phyloP scores from a whole-genome alignment of 768 basidiomycete genomes.

The Russula sp. region DNA sequence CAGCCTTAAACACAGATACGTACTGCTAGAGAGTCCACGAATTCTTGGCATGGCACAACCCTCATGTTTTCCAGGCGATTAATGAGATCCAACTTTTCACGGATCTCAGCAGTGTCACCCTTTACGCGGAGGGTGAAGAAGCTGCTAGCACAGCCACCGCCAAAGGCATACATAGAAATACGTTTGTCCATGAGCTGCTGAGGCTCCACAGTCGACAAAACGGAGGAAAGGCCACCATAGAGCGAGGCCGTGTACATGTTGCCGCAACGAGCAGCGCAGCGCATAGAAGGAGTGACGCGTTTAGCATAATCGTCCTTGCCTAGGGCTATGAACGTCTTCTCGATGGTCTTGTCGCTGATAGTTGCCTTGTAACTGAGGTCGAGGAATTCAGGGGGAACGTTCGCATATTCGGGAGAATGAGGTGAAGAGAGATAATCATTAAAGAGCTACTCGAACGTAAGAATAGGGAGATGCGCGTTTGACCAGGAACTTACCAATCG shows the following conservation, averaged over 20 bases:
- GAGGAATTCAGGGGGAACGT: conserved; percentile 66
- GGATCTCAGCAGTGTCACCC: conserved; percentile 81
- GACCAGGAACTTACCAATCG: conserved; percentile 49
- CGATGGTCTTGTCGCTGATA: conserved; percentile 89
- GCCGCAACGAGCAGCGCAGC: conserved; percentile 83
- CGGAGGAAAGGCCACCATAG: conserved; percentile 88
- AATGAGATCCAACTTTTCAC: conserved; percentile 73
- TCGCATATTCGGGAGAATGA: conserved; percentile 57
- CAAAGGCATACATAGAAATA: conserved; percentile 93
- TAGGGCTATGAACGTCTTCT: conserved; percentile 86
- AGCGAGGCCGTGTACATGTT: conserved; percentile 99
- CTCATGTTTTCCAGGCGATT: conserved; percentile 77
- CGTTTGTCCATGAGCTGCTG: conserved; percentile 73
- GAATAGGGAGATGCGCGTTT: conserved; percentile 6
- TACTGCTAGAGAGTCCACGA: conserved; percentile 76
- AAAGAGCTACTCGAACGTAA: conserved; percentile 38
- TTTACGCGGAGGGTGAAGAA: conserved; percentile 88
- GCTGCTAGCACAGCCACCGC: conserved; percentile 88
- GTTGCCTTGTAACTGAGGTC: conserved; percentile 62
- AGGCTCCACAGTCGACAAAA: conserved; percentile 70
- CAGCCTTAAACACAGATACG: background rate
- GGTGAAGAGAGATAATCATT: conserved; percentile 90
- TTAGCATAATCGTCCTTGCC: conserved; percentile 69
- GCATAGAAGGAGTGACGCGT: conserved; percentile 77
- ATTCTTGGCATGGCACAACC: conserved; percentile 88